Evolutionary conservation across 805 yeast genomes (phyloP).

Genomic region (Candida ipomoeae): DNA sequence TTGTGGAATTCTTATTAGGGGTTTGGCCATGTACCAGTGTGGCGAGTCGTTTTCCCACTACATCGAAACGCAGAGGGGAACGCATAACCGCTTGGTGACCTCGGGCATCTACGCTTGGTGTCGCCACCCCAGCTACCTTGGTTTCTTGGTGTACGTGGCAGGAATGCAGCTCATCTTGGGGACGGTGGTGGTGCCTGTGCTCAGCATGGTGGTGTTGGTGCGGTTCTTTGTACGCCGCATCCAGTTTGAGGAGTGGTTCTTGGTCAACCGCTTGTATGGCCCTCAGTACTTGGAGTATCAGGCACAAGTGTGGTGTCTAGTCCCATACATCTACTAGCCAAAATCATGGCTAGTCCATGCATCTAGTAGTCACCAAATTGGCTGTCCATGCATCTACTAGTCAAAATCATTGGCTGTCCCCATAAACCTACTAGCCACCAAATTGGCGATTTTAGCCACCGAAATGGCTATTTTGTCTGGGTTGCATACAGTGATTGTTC

Average conservation of each 20-base stretch:
- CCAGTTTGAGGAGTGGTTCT: slow-evolving; percentile 32
- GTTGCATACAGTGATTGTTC: too few species aligned
- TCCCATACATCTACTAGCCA: slow-evolving; percentile 23
- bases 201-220: slow-evolving; percentile 17
- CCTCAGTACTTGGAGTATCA: slow-evolving; percentile 25
- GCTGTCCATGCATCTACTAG: too few species aligned
- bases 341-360: too few species aligned
- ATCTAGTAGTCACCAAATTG: too few species aligned
- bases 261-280: slow-evolving; percentile 25
- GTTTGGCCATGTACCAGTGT: slow-evolving; percentile 29
- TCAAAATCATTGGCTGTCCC: too few species aligned
- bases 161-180: slow-evolving; percentile 29
- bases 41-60: slow-evolving; percentile 35
- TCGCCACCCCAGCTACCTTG: slow-evolving; percentile 39
- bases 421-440: too few species aligned
- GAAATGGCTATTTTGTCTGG: too few species aligned
- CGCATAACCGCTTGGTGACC: slow-evolving; percentile 23
- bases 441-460: too few species aligned
- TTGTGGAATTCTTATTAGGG: slow-evolving; percentile 26
- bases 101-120: slow-evolving; percentile 27
- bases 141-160: slow-evolving; percentile 31
- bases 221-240: slow-evolving; percentile 30
- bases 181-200: slow-evolving; percentile 20
- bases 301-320: slow-evolving; percentile 21
- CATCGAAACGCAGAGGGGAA: slow-evolving; percentile 13